Conservation (phyloP, 164 flowering plant species). For the Warburgia ugandensis region DNA sequence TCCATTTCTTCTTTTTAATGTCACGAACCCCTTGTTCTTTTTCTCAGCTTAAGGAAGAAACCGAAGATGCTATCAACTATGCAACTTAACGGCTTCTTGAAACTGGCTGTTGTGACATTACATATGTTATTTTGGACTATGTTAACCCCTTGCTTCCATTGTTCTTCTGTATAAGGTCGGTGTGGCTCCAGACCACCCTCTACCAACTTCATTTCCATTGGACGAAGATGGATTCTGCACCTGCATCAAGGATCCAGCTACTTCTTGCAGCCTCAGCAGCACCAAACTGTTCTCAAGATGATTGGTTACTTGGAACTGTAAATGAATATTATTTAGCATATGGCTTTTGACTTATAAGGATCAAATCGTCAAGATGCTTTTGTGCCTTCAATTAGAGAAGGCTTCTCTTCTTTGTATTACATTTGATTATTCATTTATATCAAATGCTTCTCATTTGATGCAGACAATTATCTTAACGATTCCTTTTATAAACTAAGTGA, state of each 20-base stretch:
- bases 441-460: too few relatives aligned
- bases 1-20: too few relatives aligned
- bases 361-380: too few relatives aligned
- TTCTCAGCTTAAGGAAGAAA: not conserved
- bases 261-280: constrained; percentile 59
- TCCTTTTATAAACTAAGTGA: too few relatives aligned
- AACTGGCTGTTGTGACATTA: not conserved
- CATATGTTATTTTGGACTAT: not conserved
- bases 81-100: not conserved
- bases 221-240: constrained; percentile 72
- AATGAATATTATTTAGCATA: too few relatives aligned
- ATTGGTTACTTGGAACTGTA: too few relatives aligned
- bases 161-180: constrained; percentile 47
- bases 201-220: constrained; percentile 78
- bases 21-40: too few relatives aligned
- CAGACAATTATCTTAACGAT: too few relatives aligned
- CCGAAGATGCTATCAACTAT: not conserved
- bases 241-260: constrained; percentile 68
- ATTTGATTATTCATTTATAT: too few relatives aligned
- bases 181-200: constrained; percentile 82
- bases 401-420: too few relatives aligned
- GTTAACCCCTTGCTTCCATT: not conserved
- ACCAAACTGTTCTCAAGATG: constrained; percentile 55
- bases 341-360: too few relatives aligned
- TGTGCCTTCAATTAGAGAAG: too few relatives aligned